Base-by-base conservation (phyloP, 1,284 basidiomycete genomes). In the Xanthoconium separans region DNA sequence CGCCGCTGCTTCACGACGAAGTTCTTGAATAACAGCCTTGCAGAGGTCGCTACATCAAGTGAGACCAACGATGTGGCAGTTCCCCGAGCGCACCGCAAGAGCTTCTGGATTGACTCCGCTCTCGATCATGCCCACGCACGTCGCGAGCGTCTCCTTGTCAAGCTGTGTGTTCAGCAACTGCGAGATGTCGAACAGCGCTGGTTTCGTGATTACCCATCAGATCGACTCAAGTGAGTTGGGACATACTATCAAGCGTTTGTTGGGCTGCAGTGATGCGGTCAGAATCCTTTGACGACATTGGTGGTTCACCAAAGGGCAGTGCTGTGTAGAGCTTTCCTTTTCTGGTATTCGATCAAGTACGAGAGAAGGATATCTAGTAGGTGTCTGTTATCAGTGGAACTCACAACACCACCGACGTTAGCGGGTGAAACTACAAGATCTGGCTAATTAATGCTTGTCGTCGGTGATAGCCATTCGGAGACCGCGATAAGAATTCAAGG, bases 91-190 rank as follows among this genome's bases (percentile, higher is more conserved):
- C 65, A 93, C 91, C 61, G 91, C 91, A 47, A 94, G 76, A 3
- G 91, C 91, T 63, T 93, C 90, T 6, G 91, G 88, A 64, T 91
- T 92, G 40, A 89, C 88, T 7, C 91, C 91, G 58, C 82, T 85
- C 68, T 94, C 91, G 64, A 94, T 89, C 82, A 94, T 83, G 54
- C 83, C 80, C 16, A 93, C 82, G 65, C 91, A 93, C 8, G 85
- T 91, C 24, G 85, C 87, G 15, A 94, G 80, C 2, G 89, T 91
- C 62, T 91, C 87, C 59, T 86, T 87, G 71, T 92, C 89, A 29
- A 94, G 79, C 50, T 85, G 82, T 0, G 91, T 92, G 63, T 92
- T 90, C 55, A 94, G 72, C 42, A 94, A 71, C 68, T 91, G 88
- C 15, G 91, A 91, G 56, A 94, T 89, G 56, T 93, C 89, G 64